Evolutionary conservation across 768 basidiomycete species (phyloP).

Genomic region (Coprinopsis cinerea): DNA sequence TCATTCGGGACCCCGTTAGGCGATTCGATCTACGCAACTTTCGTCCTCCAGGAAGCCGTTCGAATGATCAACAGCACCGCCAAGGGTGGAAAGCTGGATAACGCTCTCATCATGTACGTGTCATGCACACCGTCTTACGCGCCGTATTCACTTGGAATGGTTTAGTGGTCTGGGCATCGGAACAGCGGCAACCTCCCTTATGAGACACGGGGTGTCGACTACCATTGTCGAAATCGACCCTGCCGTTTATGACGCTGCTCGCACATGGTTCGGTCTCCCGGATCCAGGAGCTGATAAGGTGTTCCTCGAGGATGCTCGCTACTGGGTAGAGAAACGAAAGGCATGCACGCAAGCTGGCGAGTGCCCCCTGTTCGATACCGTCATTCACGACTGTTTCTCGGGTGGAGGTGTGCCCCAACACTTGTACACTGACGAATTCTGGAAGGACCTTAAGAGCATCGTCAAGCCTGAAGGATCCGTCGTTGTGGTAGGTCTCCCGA

Average conservation of each 20-base stretch:
- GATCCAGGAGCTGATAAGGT: slow-evolving; percentile 54
- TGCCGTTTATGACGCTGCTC: slow-evolving; percentile 79
- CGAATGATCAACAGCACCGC: slow-evolving; percentile 56
- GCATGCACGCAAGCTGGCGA: slow-evolving; percentile 21
- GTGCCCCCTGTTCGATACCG: slow-evolving; percentile 51
- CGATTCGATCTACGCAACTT: slow-evolving; percentile 80
- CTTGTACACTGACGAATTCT: slow-evolving; percentile 82
- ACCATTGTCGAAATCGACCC: slow-evolving; percentile 94
- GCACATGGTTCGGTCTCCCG: slow-evolving; percentile 72
- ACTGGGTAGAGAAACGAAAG: slow-evolving; percentile 51
- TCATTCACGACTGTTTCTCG: slow-evolving; percentile 91
- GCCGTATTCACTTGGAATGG: too few species aligned
- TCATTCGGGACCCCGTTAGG: slow-evolving; percentile 50
- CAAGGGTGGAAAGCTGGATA: slow-evolving; percentile 34
- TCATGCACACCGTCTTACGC: not conserved
- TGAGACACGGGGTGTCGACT: slow-evolving; percentile 59
- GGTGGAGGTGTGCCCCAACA: slow-evolving; percentile 88
- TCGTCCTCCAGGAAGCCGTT: slow-evolving; percentile 82
- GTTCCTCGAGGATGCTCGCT: slow-evolving; percentile 72
- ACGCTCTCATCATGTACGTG: slow-evolving; percentile 69
- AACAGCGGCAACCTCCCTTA: slow-evolving; percentile 71
- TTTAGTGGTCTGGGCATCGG: slow-evolving; percentile 85
- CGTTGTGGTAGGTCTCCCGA: slow-evolving; percentile 58
- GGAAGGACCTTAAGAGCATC: slow-evolving; percentile 58
- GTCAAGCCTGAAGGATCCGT: slow-evolving; percentile 70